A percentile compares a stretch with the other conserved stretches of the same genome.
These are phyloP conservation scores for Bremia lactucae DNA, from an alignment of 352 stramenopile genomes.

Conservation along the genomic window DNA sequence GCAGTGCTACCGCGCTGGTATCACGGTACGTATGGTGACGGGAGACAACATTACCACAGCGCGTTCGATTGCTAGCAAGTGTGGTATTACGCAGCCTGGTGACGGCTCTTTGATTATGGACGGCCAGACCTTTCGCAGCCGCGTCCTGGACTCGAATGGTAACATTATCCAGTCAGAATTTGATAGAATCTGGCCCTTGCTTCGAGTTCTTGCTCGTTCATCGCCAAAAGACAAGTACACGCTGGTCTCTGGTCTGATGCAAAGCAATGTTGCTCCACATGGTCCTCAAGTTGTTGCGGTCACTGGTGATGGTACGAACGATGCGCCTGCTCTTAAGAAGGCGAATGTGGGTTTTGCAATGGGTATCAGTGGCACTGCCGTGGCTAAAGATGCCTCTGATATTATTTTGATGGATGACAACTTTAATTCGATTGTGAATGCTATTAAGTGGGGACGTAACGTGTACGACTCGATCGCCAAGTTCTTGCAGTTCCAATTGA, in stretches of 20 bases:
- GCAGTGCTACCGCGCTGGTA: constrained; percentile 32
- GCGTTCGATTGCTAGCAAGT: constrained; percentile 42
- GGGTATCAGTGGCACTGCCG: constrained; percentile 88
- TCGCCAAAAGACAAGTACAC: constrained; percentile 63
- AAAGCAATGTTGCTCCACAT: constrained; percentile 39
- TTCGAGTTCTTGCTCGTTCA: constrained; percentile 50
- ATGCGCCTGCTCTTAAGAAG: constrained; percentile 90
- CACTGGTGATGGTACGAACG: constrained; percentile 94
- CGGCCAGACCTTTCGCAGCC: constrained; percentile 35
- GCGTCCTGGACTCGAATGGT: constrained; percentile 37
- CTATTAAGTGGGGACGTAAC: constrained; percentile 92
- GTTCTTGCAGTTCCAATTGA: constrained; percentile 96
- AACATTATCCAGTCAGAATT: constrained; percentile 57
- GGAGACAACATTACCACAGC: constrained; percentile 47
- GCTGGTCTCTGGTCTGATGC: constrained; percentile 49
- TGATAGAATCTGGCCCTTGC: constrained; percentile 60
- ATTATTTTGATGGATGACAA: constrained; percentile 95
- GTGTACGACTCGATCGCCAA: constrained; percentile 96
- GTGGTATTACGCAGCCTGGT: constrained; percentile 32
- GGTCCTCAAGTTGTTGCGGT: constrained; percentile 88
- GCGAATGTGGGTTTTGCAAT: constrained; percentile 94
- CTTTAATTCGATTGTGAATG: constrained; percentile 92
- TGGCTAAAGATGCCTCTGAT: constrained; percentile 91
- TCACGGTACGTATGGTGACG: constrained; percentile 49
- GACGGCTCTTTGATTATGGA: constrained; percentile 53